Evolutionary conservation across 768 basidiomycete genomes (phyloP).

Genomic region (Astraeus odoratus): DNA sequence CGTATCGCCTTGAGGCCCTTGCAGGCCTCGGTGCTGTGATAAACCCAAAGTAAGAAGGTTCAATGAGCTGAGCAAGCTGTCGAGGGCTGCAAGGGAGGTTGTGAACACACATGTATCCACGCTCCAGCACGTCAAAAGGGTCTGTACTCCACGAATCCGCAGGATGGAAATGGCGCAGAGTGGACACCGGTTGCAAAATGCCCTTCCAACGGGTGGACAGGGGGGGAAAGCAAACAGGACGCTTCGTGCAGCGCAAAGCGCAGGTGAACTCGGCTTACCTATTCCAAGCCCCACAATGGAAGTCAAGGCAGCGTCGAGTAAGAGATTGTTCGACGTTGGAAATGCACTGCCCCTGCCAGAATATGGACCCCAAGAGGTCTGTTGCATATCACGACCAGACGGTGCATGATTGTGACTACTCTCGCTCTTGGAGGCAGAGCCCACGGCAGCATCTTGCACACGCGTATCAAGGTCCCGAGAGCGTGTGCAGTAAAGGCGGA

Average conservation of each 20-base stretch:
- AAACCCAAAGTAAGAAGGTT: neutral
- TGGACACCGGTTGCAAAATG: neutral
- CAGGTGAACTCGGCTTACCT: conserved; percentile 31
- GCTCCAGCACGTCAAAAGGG: neutral
- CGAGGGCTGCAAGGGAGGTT: neutral
- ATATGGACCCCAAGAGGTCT: neutral
- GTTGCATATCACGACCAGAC: conserved; percentile 9
- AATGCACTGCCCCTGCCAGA: conserved; percentile 20
- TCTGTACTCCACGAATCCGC: neutral
- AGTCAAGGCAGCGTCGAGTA: conserved; percentile 48
- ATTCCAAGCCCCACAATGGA: conserved; percentile 56
- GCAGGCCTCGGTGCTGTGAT: neutral
- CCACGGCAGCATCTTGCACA: neutral
- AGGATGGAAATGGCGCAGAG: neutral
- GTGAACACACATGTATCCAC: neutral
- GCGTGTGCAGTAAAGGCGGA: conserved; percentile 4
- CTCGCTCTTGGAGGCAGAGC: neutral
- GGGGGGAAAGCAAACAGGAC: conserved; percentile 10
- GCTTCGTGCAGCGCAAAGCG: neutral
- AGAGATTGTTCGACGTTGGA: conserved; percentile 21
- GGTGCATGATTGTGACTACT: neutral
- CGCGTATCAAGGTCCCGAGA: neutral
- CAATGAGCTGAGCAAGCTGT: neutral
- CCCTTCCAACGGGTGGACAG: neutral
- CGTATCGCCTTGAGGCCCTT: neutral